Base-by-base conservation (phyloP, 768 basidiomycete species). In the Kwoniella mangroviensis region DNA sequence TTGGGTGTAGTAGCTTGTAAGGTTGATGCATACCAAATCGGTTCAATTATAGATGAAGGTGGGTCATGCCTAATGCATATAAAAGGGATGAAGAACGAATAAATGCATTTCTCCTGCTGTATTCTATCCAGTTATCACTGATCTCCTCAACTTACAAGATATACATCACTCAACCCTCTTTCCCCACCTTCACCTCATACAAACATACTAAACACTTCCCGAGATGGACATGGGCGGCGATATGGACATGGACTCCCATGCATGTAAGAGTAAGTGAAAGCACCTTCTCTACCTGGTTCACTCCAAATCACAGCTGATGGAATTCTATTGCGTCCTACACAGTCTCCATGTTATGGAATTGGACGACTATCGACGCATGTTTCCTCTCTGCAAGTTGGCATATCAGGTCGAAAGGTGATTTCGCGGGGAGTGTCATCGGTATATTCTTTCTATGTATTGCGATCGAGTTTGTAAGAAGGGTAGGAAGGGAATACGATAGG, bases 291-390 rank as follows among this genome's bases (percentile, higher is more conserved):
- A 34, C 22, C 57, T 19, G 24, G 9, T 10, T 34, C 57, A 17
- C 19, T 28, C 43, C 4, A 26, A 51, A 54, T 45, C 51, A 66
- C 56, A 26, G 40, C 40, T 34, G 19, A 21, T 12, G 15, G 13
- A 51, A 51, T 9, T 3, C 34, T 34, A 24, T 4, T 54, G 11
- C 21, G 15, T n/a, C n/a, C 24, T 54, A 21, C 13, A 21, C 63
- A 79, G 77, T 80, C 55, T 77, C 75, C 55, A 82, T 82, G 81
- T 72, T 82, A 34, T 81, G 75, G 75, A 83, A 83, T 73, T 84
- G 82, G 82, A 60, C 78, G 63, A 79, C 79, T 5, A 70, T 82
- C 73, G 80, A 79, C 69, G 56, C 82, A 7, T 84, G 83, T 72
- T 84, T 84, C 75, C 75, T 84, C 57, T 71, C 81, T 2, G 17